Evolutionary conservation across 2,329 filamentous ascomycete species (phyloP), one percentile per base, ranked within the genome.

Genomic region (Sphaceloma murrayae): DNA sequence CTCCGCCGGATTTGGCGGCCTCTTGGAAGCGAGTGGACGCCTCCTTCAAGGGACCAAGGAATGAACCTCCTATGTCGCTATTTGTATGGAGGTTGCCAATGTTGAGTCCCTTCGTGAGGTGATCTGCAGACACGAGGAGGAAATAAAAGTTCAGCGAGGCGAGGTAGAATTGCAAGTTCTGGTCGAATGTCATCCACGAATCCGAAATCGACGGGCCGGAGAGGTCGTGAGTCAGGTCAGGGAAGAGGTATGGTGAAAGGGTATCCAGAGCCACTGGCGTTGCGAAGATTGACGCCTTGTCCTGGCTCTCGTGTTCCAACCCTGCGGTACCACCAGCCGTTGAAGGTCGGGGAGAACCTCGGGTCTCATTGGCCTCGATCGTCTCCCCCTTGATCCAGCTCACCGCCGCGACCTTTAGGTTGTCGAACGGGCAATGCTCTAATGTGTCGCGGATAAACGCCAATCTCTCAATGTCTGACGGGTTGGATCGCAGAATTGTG

Each of bases 321-420:
- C 38, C 32, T 13, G 50, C 51, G 5, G 48, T 29, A n/a, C 42
- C 34, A n/a, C 46, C 34, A 8, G 24, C 31, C 3, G 32, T 48
- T 19, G 14, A 13, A 17, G 34, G 38, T 10, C 27, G 9, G 11
- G 38, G 30, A 14, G 30, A 8, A n/a, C 10, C 29, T 13, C 29
- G 31, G 19, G 42, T 9, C n/a, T 34, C 42, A 13, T 34, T 67
- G 3, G 69, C 67, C 51, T 69, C 65, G 4, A 78, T 63, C 0
- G 75, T 71, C 53, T 78, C 75, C 30, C 74, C 66, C 53, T 77
- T 78, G 24, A 78, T 61, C 75, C 75, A 79, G 24, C 70, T 68
- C 4, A 79, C 68, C 2, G 74, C 75, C 31, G 68, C 70, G 26
- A 73, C 72, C 52, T 74, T 74, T 27, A 74, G 66, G 11, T 73